These are phyloP conservation scores for Linnemannia exigua DNA, from an alignment of 192 early-diverging fungal species.

Conservation along the genomic window DNA sequence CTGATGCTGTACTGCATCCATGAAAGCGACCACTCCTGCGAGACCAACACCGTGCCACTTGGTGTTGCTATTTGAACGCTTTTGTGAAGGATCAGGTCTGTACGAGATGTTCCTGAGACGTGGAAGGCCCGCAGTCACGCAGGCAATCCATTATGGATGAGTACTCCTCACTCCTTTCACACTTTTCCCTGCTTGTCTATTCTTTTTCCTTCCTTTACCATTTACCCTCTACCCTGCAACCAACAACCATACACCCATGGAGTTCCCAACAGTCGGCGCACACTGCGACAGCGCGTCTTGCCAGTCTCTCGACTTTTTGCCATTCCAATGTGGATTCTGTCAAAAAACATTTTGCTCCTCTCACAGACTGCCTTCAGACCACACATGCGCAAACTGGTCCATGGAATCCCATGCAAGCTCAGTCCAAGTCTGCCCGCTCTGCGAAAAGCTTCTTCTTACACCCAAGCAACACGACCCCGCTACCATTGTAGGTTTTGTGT, in stretches of 20 bases:
- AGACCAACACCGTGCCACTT: background rate
- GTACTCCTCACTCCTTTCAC: background rate
- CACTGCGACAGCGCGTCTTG: constrained; percentile 27
- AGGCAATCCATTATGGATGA: background rate
- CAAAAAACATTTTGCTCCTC: constrained; percentile 11
- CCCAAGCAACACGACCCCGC: constrained; percentile 24
- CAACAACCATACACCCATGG: constrained; percentile 18
- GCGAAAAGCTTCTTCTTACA: constrained; percentile 25
- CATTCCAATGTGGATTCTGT: constrained; percentile 48
- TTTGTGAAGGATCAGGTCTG: background rate
- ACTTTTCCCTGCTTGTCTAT: background rate
- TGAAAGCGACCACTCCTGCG: background rate
- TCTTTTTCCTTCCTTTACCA: background rate
- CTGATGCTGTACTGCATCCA: background rate
- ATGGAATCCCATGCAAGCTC: constrained; percentile 27
- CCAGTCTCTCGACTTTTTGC: constrained; percentile 40
- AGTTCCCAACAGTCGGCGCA: constrained; percentile 40
- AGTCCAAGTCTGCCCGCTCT: constrained; percentile 33
- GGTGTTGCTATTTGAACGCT: background rate
- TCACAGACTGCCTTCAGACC: constrained; percentile 39
- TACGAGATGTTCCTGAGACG: background rate
- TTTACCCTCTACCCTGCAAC: background rate
- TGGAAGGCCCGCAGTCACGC: background rate
- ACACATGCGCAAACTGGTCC: constrained; percentile 24
- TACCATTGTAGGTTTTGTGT: constrained; percentile 2